Evolutionary conservation across 805 yeast genomes (phyloP), one percentile per base, ranked within the genome.

Genomic region (Candida insectorum): DNA sequence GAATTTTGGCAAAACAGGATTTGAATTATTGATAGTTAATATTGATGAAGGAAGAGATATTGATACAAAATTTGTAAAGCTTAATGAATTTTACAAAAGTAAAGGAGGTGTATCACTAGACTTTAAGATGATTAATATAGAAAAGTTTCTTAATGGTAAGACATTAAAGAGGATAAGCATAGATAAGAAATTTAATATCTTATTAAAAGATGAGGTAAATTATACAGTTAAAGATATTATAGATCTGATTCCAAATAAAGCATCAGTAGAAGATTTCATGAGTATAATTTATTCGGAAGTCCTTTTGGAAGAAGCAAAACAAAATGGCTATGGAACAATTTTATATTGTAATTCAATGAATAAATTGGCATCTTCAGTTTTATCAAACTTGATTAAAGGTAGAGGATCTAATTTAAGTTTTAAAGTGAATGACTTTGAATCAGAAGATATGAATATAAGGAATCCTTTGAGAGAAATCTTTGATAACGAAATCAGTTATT

Each of bases 271-370:
- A 41, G 96, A 88, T 54, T 54, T 86, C 15, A 42, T 65, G 9
- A 54, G 63, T 2, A 51, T 77, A 2, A 60, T 85, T 4, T 54
- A 60, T 12, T 64, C 66, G 5, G 73, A 73, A 25, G 44, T 81
- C 4, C 57, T 81, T 2, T 45, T 67, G 20, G 52, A 62, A 18
- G 54, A 70, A 9, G 85, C 88, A 0, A 44, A 47, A 5, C 54
- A 59, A 9, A 56, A 63, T 11, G 49, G 56, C 0, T 73, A 79
- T 45, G 62, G 70, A n/a, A 69, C 84, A n/a, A 60, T 86, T 3
- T 31, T 87, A 6, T 76, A 77, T 62, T 86, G 91, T 1, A 85
- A 81, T 49, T 78, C 84, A 17, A 85, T 86, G 94, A 84, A 95
- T 1, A 70, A 79, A 26, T 53, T 89, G 16, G 95, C 97, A 1